Base-by-base conservation (phyloP, 2,329 filamentous ascomycete genomes). In the Aspergillus japonicus region DNA sequence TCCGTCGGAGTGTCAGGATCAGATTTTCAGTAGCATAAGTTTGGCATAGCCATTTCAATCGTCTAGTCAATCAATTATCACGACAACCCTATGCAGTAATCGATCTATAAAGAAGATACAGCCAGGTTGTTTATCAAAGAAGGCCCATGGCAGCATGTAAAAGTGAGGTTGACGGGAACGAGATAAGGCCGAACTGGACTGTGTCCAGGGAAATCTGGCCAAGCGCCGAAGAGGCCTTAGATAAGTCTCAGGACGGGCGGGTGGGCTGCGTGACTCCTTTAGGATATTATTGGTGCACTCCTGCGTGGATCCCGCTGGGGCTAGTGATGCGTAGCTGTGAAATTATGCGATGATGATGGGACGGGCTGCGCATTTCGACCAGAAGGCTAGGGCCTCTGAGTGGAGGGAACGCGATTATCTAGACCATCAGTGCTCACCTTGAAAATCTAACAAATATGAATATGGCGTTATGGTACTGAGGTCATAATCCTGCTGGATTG, bases 191-290 rank as follows among this genome's bases (percentile, higher is more conserved):
- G 52, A 47, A 29, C 52, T 21, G 52, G 52, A 39, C 47, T 47
- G 29, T 48, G 44, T 23, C 44, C 33, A 31, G 24, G 42, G 33
- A 48, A 29, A 47, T 47, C 42, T 47, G 53, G 19, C 53, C 53
- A 44, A 47, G 53, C 53, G 53, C 53, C 53, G 33, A 55, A 55
- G 47, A 44, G 42, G 48, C 21, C 44, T 55, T 55, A 55, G 26
- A 29, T 29, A 47, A 24, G 26, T 12, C 44, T 35, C 47, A 47
- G 19, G 44, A 31, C 44, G 24, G 26, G 26, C 42, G 26, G 31
- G 53, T 55, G 53, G 53, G 42, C 53, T 12, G 16, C 53, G 47
- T 55, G 53, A 47, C 53, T 31, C 26, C 26, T 48, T 33, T 55
- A 42, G 53, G 53, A 35, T 48, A 48, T 33, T 23, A 47, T 35